These are phyloP conservation scores for Malassezia restricta DNA, from an alignment of 1,284 basidiomycete genomes.

Conservation along the genomic window DNA sequence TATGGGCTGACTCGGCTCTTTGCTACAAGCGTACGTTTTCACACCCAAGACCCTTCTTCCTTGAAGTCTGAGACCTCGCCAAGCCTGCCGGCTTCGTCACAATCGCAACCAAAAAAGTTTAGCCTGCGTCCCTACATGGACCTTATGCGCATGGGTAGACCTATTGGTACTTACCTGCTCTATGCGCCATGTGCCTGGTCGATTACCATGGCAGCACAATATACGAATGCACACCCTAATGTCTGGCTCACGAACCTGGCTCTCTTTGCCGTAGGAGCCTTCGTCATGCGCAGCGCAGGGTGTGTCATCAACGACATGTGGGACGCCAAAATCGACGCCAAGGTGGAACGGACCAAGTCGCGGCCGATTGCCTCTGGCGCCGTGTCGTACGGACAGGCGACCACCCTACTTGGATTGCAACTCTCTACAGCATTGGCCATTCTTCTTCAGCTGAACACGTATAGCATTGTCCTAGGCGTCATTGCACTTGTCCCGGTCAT, in stretches of 20 bases:
- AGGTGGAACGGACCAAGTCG: conserved; percentile 62
- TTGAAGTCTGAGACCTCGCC: no score
- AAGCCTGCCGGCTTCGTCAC: no score
- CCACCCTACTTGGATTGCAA: conserved; percentile 72
- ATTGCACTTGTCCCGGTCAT: conserved; percentile 75
- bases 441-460: conserved; percentile 81
- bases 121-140: conserved; percentile 61
- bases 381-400: conserved; percentile 63
- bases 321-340: conserved; percentile 79
- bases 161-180: conserved; percentile 79
- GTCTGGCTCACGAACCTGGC: conserved; percentile 48
- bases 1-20: no score
- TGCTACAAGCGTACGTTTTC: no score
- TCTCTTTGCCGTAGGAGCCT: conserved; percentile 76
- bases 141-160: conserved; percentile 81
- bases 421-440: conserved; percentile 74
- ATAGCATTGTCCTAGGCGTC: conserved; percentile 84
- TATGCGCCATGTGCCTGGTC: conserved; percentile 68
- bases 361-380: conserved; percentile 70
- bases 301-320: conserved; percentile 99
- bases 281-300: conserved; percentile 94
- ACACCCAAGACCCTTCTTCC: no score
- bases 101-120: not conserved
- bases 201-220: conserved; percentile 38
- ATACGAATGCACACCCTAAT: conserved; percentile 21